Evolutionary conservation across 176 grass and related monocot species (phyloP).

Genomic region (Themeda triandra): DNA sequence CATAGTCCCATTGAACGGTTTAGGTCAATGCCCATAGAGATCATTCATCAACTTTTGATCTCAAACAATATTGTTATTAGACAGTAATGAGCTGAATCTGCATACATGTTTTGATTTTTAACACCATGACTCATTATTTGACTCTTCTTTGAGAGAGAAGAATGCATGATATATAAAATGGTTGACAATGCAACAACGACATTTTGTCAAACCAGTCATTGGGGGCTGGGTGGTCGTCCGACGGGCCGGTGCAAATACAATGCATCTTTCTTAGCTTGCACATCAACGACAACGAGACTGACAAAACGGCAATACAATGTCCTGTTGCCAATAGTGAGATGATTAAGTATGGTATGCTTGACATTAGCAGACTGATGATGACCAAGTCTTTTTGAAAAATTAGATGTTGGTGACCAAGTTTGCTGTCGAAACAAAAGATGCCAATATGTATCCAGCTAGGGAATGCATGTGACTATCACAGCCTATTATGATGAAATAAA

Average conservation of each 20-base stretch:
- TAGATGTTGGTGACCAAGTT: background rate
- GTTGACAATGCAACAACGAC: background rate
- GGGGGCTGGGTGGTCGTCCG: no score
- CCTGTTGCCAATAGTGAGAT: background rate
- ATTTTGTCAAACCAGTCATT: background rate
- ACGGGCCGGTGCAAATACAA: background rate
- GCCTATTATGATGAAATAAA: background rate
- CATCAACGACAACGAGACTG: background rate
- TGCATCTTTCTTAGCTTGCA: background rate
- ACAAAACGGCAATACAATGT: background rate
- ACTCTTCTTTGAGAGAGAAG: no score
- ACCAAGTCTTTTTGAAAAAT: no score
- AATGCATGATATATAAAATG: no score
- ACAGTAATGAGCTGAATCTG: background rate
- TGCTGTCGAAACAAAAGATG: background rate
- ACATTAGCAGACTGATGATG: background rate
- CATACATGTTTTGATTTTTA: background rate
- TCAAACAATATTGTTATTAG: no score
- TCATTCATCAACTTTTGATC: background rate
- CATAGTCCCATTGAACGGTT: background rate
- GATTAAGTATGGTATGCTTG: background rate
- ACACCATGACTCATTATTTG: no score
- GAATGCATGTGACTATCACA: background rate
- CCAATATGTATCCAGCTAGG: background rate
- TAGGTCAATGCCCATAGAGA: background rate